Base-by-base conservation (phyloP, 495 filamentous ascomycete species). In the Neurospora sp. region DNA sequence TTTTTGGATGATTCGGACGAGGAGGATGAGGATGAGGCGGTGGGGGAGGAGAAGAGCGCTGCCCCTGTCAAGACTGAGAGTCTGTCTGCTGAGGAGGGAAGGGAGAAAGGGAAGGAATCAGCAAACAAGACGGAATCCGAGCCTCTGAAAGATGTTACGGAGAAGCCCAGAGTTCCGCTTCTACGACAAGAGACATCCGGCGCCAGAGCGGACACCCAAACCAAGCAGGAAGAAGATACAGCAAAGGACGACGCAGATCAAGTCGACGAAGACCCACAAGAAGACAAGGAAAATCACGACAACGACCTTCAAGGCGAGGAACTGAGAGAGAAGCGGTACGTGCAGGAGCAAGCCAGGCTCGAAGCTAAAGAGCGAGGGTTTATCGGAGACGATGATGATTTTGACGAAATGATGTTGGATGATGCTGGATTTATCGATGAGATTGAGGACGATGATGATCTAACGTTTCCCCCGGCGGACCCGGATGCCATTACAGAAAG, bases 241-340 rank as follows among this genome's bases (percentile, higher is more conserved):
- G 23, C 14, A n/a, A 40, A 38, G 82, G 90, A 91, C 75, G 91
- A 91, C 77, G 83, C 91, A 75, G 90, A 90, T 18, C 84, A 85
- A 35, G 82, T 85, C 72, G 84, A 84, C 79, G 85, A 81, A 69
- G 82, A 77, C 44, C 82, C 85, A 27, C 82, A 82, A 2, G 76
- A 76, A 44, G 83, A 66, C 14, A 66, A 66, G 23, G 23, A 31
- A 18, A 66, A 75, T 16, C 38, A 38, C 1, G 46, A 81, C 54
- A 85, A 86, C 69, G 86, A 88, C 42, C 84, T 84, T 42, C 84
- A 86, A 71, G 90, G 90, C 11, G 90, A 92, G 74, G 90, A 92
- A 79, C 88, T 83, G 73, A 75, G 87, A 12, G 89, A 90, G 78
- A 83, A 88, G 74, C 78, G 83, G 48, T 89, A 85, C 78, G 89